These are phyloP conservation scores for Rhazya stricta DNA, from an alignment of 257 asterid species.

Conservation along the genomic window DNA sequence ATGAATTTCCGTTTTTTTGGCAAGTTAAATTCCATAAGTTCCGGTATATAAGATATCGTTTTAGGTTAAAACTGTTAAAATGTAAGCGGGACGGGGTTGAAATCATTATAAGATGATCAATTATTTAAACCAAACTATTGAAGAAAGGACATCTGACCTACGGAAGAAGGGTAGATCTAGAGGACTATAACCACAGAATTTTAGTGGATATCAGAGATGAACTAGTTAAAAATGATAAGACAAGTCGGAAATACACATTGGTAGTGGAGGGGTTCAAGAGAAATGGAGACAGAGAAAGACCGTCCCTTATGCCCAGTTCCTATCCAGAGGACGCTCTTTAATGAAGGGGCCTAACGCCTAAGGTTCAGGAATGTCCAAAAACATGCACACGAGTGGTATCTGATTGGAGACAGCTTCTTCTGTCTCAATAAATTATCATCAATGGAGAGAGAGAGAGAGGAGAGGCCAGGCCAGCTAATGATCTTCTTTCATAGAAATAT, in stretches of 20 bases:
- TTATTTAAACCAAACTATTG: too few species aligned
- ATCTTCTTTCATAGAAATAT: neutral
- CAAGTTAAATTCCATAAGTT: too few species aligned
- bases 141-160: neutral
- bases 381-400: conserved; percentile 19
- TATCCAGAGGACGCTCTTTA: neutral
- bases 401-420: conserved; percentile 16
- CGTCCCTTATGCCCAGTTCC: neutral
- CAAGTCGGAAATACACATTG: neutral
- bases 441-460: neutral
- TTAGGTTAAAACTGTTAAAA: too few species aligned
- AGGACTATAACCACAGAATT: neutral
- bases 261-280: too few species aligned
- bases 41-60: too few species aligned
- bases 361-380: conserved; percentile 14
- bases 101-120: too few species aligned
- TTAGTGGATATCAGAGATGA: neutral
- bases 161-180: neutral
- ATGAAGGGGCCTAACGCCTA: conserved; percentile 1
- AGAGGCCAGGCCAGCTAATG: neutral
- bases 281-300: neutral
- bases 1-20: neutral
- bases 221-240: neutral
- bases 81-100: too few species aligned
- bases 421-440: neutral